Evolutionary conservation across 164 flowering plant species (phyloP).

Genomic region (grape (Vitis vinifera)): ASM3070453v1 NC_081808.1:3582501-3583000

Average conservation of each 20-base stretch:
- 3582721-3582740: neutral
- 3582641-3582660: conserved; percentile 54
- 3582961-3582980: no score
- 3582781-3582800: no score
- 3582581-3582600: conserved; percentile 68
- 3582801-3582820: no score
- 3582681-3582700: conserved; percentile 2
- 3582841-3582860: no score
- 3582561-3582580: conserved; percentile 90
- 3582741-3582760: neutral
- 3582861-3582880: no score
- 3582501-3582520: conserved; percentile 51
- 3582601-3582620: conserved; percentile 94
- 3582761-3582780: no score
- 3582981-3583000: no score
- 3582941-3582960: no score
- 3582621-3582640: conserved; percentile 94
- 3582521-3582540: conserved; percentile 91
- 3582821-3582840: no score
- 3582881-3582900: no score
- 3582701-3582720: neutral
- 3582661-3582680: conserved; percentile 8
- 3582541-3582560: conserved; percentile 96
- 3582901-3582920: no score
- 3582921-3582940: no score